Evolutionary conservation across 163 green algal genomes (phyloP).

Genomic region (Scenedesmus sp.): DNA sequence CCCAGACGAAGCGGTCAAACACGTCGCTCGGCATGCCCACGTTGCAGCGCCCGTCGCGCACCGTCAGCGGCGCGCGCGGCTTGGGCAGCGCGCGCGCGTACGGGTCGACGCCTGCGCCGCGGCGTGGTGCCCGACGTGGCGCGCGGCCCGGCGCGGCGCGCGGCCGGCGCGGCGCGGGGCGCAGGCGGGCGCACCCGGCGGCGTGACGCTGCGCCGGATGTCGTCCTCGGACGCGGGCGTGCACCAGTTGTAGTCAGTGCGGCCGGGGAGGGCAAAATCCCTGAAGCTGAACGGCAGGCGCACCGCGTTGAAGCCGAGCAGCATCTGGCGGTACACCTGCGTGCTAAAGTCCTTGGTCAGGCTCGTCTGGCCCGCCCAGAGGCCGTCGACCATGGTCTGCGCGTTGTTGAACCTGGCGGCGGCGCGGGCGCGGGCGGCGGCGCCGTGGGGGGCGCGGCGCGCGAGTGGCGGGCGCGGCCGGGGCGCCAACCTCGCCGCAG

Average conservation of each 20-base stretch:
- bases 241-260: conserved; percentile 41
- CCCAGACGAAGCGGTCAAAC: conserved; percentile 53
- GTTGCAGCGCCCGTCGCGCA: conserved; percentile 42
- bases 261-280: conserved; percentile 44
- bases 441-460: no score
- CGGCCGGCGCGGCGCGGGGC: no score
- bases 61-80: conserved; percentile 14
- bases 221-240: conserved; percentile 9
- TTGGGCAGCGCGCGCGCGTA: conserved; percentile 32
- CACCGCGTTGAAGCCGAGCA: conserved; percentile 72
- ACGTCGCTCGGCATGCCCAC: conserved; percentile 43
- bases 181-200: conserved; percentile 23
- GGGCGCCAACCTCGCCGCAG: no score
- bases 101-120: conserved; percentile 5
- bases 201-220: conserved; percentile 33
- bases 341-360: conserved; percentile 43
- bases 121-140: background rate
- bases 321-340: conserved; percentile 51
- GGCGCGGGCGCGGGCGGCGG: background rate
- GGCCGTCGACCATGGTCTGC: conserved; percentile 44
- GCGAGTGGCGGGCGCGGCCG: no score
- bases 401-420: conserved; percentile 37
- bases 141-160: no score
- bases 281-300: conserved; percentile 69
- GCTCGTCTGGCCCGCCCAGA: conserved; percentile 36